A percentile compares a stretch with the other conserved stretches of the same genome.
Evolutionary conservation across 768 basidiomycete species (phyloP).

Genomic region (Royoungia palumana): DNA sequence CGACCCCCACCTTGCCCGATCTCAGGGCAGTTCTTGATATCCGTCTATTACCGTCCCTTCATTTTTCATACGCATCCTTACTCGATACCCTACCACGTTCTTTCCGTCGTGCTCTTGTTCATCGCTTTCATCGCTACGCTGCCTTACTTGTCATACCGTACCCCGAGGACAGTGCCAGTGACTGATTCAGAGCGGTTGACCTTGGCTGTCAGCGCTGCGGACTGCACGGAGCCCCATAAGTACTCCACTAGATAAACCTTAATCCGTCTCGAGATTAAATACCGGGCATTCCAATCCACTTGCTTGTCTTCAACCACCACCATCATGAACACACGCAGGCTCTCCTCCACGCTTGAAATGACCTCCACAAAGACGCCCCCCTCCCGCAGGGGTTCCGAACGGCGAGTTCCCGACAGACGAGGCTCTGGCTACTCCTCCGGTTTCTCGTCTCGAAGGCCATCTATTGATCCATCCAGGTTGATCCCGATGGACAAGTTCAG

Average conservation of each 20-base stretch:
- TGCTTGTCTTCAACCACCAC: conserved; percentile 12
- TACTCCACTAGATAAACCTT: conserved; percentile 12
- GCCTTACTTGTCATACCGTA: conserved; percentile 1
- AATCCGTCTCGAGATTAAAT: conserved; percentile 12
- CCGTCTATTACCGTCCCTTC: conserved; percentile 26
- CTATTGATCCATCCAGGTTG: conserved; percentile 75
- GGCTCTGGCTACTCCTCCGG: conserved; percentile 44
- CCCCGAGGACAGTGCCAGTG: too few species aligned
- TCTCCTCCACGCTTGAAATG: conserved; percentile 31
- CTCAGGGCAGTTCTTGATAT: conserved; percentile 25
- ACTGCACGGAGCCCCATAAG: too few species aligned
- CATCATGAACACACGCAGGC: conserved; percentile 22
- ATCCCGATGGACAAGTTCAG: conserved; percentile 77
- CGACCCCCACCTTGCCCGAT: conserved; percentile 13
- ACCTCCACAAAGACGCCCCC: conserved; percentile 28
- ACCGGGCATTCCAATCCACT: background rate
- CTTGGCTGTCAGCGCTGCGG: background rate
- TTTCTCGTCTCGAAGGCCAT: conserved; percentile 59
- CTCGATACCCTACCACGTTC: conserved; percentile 28
- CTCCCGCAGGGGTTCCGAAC: conserved; percentile 45
- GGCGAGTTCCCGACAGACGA: conserved; percentile 44
- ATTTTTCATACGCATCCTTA: conserved; percentile 12
- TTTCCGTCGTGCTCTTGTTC: conserved; percentile 12
- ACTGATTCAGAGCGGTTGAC: background rate
- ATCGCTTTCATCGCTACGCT: conserved; percentile 11